Conservation (phyloP, 306 rosid species). For the Cicer cuneatum region DNA sequence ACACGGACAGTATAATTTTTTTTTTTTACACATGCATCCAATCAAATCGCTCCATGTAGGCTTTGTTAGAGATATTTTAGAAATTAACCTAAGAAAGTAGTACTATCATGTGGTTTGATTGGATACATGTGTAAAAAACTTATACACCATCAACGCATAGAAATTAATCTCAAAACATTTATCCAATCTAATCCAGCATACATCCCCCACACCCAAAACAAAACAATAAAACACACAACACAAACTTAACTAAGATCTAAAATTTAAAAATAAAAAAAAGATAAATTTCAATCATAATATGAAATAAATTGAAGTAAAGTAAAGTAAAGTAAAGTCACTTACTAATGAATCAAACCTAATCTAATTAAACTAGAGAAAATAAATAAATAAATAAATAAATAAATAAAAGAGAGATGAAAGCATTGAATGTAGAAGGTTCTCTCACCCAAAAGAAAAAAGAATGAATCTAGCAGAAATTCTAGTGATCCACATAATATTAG, state of each 20-base stretch:
- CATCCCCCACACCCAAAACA: not conserved
- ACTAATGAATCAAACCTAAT: conserved; percentile 1
- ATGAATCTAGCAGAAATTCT: conserved; percentile 73
- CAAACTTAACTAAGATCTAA: conserved; percentile 32
- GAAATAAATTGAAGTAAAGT: not conserved
- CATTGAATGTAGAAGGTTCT: conserved; percentile 39
- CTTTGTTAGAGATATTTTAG: too few relatives aligned
- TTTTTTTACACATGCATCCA: too few relatives aligned
- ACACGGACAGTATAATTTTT: too few relatives aligned
- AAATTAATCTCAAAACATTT: too few relatives aligned
- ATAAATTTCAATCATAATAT: not conserved
- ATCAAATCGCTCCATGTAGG: too few relatives aligned
- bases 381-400: not conserved
- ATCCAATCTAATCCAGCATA: not conserved
- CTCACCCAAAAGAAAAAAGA: conserved; percentile 84
- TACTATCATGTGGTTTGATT: too few relatives aligned
- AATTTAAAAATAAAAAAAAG: not conserved
- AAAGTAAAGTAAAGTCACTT: not conserved
- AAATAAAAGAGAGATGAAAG: not conserved
- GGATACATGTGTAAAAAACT: too few relatives aligned
- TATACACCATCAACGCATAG: too few relatives aligned
- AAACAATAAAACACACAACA: not conserved
- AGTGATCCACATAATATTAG: conserved; percentile 83
- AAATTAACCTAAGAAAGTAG: too few relatives aligned
- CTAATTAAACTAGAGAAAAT: not conserved